Percentiles rank a stretch among this genome's conserved stretches.
These are phyloP conservation scores for Hypoxylon sp. DNA, from an alignment of 2,329 filamentous ascomycete genomes.

Conservation along the genomic window DNA sequence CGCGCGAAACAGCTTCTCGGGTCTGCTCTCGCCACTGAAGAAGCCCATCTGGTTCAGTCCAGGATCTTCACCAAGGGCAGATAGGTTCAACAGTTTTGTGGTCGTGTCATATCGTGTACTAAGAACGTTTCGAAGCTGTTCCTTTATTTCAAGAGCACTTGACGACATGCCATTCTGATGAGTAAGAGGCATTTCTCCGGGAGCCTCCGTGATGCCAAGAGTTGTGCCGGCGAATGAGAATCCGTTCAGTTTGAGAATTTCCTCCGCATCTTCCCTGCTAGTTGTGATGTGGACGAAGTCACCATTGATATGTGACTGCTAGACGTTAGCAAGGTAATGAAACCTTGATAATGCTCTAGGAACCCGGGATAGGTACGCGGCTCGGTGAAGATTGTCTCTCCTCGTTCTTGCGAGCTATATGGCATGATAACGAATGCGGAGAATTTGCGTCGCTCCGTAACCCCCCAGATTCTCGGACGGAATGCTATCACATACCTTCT, in stretches of 20 bases:
- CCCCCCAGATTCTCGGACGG: constrained; percentile 60
- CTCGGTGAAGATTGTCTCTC: constrained; percentile 55
- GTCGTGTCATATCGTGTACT: constrained; percentile 78
- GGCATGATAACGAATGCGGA: constrained; percentile 57
- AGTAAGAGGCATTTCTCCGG: constrained; percentile 59
- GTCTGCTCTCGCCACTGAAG: constrained; percentile 77
- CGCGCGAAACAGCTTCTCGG: constrained; percentile 90
- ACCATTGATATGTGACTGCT: constrained; percentile 77
- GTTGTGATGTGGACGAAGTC: constrained; percentile 78
- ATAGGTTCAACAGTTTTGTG: constrained; percentile 84
- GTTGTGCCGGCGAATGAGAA: constrained; percentile 76
- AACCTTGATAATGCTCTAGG: constrained; percentile 57
- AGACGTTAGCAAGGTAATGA: constrained; percentile 74
- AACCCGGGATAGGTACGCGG: constrained; percentile 56
- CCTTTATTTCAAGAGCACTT: constrained; percentile 71
- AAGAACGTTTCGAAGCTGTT: constrained; percentile 78
- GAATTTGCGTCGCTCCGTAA: constrained; percentile 57
- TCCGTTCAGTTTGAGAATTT: constrained; percentile 75
- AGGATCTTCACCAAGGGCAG: constrained; percentile 79
- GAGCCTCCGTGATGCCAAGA: constrained; percentile 67
- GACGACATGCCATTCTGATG: constrained; percentile 60
- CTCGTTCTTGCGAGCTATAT: constrained; percentile 56
- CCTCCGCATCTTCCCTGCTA: constrained; percentile 72
- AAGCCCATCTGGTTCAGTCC: constrained; percentile 80
- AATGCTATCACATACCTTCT: constrained; percentile 78